These are phyloP conservation scores for Trypanosoma theileri DNA, from an alignment of 208 protist species.

Conservation along the genomic window DNA sequence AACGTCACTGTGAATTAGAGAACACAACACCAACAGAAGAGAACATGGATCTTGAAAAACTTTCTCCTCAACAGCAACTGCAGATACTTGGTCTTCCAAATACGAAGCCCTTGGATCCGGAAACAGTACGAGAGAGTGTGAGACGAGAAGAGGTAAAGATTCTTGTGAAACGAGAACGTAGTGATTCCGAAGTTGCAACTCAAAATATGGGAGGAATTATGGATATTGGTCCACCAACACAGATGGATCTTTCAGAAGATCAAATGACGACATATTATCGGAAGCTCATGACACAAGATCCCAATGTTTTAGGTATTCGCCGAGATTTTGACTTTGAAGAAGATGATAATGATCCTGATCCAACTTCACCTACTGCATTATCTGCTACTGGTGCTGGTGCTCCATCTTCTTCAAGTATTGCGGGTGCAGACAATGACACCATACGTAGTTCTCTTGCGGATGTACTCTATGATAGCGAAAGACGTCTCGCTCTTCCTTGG, in stretches of 20 bases:
- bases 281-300: constrained; percentile 59
- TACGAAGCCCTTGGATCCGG: constrained; percentile 67
- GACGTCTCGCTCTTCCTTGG: constrained; percentile 79
- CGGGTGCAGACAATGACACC: not conserved
- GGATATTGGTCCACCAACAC: constrained; percentile 7
- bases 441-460: constrained; percentile 36
- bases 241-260: constrained; percentile 22
- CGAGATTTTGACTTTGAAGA: constrained; percentile 70
- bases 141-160: constrained; percentile 74
- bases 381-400: not conserved
- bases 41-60: constrained; percentile 52
- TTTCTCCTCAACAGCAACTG: constrained; percentile 74
- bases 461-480: constrained; percentile 66
- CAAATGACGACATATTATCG: constrained; percentile 52
- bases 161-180: constrained; percentile 54
- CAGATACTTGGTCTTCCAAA: constrained; percentile 79
- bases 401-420: not conserved
- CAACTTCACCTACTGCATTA: constrained; percentile 6
- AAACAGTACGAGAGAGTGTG: constrained; percentile 61
- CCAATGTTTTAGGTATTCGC: constrained; percentile 59
- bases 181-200: not conserved
- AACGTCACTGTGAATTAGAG: constrained; percentile 74
- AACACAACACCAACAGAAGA: constrained; percentile 48
- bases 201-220: not conserved
- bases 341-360: constrained; percentile 4